Percentiles rank a stretch among this genome's conserved stretches.
Conservation (phyloP, 176 grass and related monocot species). For the Aegilops bicornis region DNA sequence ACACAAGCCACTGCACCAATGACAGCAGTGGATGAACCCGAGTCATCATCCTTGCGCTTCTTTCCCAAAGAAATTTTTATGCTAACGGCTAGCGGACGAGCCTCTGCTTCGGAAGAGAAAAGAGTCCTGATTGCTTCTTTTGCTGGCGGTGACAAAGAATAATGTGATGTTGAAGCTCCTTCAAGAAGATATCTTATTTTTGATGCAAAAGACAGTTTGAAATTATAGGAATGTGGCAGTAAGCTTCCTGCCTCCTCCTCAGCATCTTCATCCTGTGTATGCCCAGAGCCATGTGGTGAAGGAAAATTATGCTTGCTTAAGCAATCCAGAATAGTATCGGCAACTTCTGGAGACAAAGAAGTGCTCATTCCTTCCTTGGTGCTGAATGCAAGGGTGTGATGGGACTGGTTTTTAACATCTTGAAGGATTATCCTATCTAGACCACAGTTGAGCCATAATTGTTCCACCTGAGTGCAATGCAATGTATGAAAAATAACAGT, state of each 20-base stretch:
- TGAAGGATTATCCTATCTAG: constrained; percentile 32
- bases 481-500: constrained; percentile 21
- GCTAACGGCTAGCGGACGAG: constrained; percentile 7
- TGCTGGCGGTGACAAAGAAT: background rate
- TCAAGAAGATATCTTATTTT: constrained; percentile 41
- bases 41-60: constrained; percentile 12
- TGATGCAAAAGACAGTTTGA: constrained; percentile 19
- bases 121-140: constrained; percentile 24
- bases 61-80: constrained; percentile 5
- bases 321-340: constrained; percentile 33
- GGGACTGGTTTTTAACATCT: constrained; percentile 29
- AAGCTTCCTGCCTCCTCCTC: constrained; percentile 8
- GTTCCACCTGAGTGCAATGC: constrained; percentile 45
- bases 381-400: constrained; percentile 10
- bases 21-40: background rate
- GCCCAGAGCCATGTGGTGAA: background rate
- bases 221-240: constrained; percentile 13
- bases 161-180: constrained; percentile 8
- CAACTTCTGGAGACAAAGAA: constrained; percentile 26
- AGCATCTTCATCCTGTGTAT: background rate
- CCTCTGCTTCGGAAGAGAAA: constrained; percentile 15
- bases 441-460: constrained; percentile 40
- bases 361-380: constrained; percentile 16
- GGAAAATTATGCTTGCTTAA: constrained; percentile 38
- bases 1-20: constrained; percentile 36